Evolutionary conservation across 306 rosid species (phyloP).

Genomic region (Quercus variabilis): DNA sequence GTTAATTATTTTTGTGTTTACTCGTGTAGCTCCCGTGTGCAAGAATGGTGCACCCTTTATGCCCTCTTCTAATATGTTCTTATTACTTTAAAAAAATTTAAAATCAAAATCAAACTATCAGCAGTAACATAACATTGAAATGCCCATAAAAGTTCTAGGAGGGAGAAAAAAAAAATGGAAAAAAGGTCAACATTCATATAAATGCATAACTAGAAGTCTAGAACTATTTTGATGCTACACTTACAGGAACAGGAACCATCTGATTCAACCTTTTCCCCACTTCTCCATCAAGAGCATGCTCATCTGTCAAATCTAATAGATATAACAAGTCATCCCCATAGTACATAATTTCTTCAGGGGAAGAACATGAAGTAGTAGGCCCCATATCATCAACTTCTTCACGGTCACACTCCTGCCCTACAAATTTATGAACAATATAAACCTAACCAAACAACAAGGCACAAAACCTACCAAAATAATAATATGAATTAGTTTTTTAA

Average conservation of each 20-base stretch:
- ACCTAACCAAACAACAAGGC: conserved; percentile 8
- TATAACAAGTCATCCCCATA: conserved; percentile 38
- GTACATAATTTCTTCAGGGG: conserved; percentile 31
- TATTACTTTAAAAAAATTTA: too few relatives aligned
- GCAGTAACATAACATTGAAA: not conserved
- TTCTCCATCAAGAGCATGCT: conserved; percentile 46
- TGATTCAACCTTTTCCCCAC: conserved; percentile 52
- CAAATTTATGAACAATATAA: conserved; percentile 25
- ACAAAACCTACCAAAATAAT: not conserved
- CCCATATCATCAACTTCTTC: conserved; percentile 36
- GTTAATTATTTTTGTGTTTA: too few relatives aligned
- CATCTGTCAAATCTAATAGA: conserved; percentile 40
- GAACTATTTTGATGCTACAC: conserved; percentile 10
- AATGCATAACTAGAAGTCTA: not conserved
- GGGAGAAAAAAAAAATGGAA: not conserved
- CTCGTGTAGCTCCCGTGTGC: too few relatives aligned
- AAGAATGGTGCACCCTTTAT: too few relatives aligned
- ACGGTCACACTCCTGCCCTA: conserved; percentile 43
- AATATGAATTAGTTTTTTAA: not conserved
- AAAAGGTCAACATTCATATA: not conserved
- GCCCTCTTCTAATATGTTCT: too few relatives aligned
- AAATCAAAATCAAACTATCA: not conserved
- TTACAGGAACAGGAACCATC: conserved; percentile 58
- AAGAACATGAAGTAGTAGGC: conserved; percentile 39
- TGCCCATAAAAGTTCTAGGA: not conserved